phyloP scores from a whole-genome alignment of 202 grass and related monocot genomes.

The Zizania palustris region DNA sequence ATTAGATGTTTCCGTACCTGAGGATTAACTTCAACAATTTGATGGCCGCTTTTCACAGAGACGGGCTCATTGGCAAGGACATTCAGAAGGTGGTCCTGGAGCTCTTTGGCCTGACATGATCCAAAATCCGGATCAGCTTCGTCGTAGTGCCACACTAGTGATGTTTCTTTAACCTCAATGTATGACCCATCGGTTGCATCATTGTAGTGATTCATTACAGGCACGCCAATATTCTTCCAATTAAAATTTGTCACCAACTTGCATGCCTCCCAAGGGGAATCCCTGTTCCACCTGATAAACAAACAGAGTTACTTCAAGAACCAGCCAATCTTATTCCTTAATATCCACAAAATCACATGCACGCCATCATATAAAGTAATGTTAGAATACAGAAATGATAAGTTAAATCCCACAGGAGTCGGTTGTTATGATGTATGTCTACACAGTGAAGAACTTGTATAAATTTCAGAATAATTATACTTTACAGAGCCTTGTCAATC shows the following conservation, averaged over 20 bases:
- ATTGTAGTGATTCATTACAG: constrained; percentile 62
- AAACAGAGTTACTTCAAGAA: constrained; percentile 32
- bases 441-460: not conserved
- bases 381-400: not conserved
- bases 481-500: not conserved
- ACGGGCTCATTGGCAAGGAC: constrained; percentile 70
- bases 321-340: constrained; percentile 28
- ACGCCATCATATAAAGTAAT: constrained; percentile 20
- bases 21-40: constrained; percentile 76
- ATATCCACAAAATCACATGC: constrained; percentile 6
- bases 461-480: not conserved
- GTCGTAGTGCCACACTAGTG: constrained; percentile 74
- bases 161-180: constrained; percentile 68
- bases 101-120: constrained; percentile 67
- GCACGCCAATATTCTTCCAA: constrained; percentile 61
- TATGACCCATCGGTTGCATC: constrained; percentile 65
- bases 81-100: constrained; percentile 62
- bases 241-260: constrained; percentile 35
- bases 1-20: constrained; percentile 56
- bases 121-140: constrained; percentile 73
- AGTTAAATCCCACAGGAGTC: not conserved
- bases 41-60: constrained; percentile 62
- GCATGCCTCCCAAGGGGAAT: constrained; percentile 61
- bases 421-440: not conserved
- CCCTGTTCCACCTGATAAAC: constrained; percentile 57